phyloP scores from a whole-genome alignment of 2,329 filamentous ascomycete species.

The Volutella citrinella region DNA sequence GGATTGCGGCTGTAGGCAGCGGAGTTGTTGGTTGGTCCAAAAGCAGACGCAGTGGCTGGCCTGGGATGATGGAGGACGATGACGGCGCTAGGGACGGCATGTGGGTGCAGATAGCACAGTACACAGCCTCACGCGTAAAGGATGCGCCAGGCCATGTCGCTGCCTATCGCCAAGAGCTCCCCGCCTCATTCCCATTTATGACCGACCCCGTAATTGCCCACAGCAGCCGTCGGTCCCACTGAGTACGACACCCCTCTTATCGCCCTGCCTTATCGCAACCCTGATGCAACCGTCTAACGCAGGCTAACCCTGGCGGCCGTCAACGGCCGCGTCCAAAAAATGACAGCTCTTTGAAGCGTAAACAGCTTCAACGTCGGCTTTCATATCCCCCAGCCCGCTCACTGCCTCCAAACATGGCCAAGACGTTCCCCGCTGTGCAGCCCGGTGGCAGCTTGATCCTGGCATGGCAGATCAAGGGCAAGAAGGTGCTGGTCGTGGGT shows the following conservation, averaged over 20 bases:
- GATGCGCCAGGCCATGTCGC: no score
- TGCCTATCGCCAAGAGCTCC: no score
- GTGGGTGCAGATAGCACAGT: no score
- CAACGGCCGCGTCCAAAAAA: conserved; percentile 4
- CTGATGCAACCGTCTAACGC: conserved; percentile 4
- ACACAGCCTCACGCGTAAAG: no score
- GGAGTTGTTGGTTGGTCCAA: no score
- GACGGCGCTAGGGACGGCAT: not conserved
- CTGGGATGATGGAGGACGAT: conserved; percentile 3
- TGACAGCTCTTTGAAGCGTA: conserved; percentile 12
- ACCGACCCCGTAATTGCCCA: no score
- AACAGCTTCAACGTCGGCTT: conserved; percentile 8
- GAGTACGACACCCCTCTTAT: not conserved
- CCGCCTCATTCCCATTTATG: no score
- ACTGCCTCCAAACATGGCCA: conserved; percentile 34
- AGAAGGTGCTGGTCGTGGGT: conserved; percentile 86
- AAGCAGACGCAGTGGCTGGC: no score
- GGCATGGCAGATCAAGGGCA: conserved; percentile 91
- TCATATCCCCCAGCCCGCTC: no score
- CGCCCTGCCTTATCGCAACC: conserved; percentile 15
- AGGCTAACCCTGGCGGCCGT: conserved; percentile 3
- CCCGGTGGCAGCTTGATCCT: conserved; percentile 90
- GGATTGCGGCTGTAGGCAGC: conserved; percentile 1
- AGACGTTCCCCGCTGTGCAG: conserved; percentile 73
- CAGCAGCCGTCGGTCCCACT: no score